A percentile compares a stretch with the other conserved stretches of the same genome.
Evolutionary conservation across 1,139 yeast genomes (phyloP).

Genomic region (Pichia terricola): DNA sequence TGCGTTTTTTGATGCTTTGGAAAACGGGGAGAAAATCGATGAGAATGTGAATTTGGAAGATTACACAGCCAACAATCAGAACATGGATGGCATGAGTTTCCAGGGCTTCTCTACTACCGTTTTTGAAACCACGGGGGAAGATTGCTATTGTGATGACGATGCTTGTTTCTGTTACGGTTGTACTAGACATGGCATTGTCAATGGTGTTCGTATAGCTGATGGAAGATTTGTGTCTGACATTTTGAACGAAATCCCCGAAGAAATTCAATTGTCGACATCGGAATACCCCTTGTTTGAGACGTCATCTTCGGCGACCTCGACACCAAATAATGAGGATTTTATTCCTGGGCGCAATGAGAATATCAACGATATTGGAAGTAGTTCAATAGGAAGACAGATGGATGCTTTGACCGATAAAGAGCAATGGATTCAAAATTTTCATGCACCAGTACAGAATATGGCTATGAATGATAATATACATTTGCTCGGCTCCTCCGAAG

Average conservation of each 20-base stretch:
- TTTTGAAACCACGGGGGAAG: constrained; percentile 4
- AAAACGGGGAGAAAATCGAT: background rate
- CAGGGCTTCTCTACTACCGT: too few relatives aligned
- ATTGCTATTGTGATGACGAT: constrained; percentile 37
- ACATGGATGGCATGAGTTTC: background rate
- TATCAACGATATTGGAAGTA: too few relatives aligned
- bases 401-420: too few relatives aligned
- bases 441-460: too few relatives aligned
- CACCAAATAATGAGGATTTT: background rate
- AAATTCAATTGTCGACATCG: constrained; percentile 7
- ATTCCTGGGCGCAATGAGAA: too few relatives aligned
- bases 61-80: background rate
- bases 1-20: constrained; percentile 5
- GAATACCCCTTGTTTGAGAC: constrained; percentile 11
- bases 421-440: too few relatives aligned
- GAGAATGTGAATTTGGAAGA: background rate
- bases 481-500: too few relatives aligned
- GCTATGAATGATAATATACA: too few relatives aligned
- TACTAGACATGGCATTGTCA: constrained; percentile 44
- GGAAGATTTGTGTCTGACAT: constrained; percentile 16
- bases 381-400: too few relatives aligned
- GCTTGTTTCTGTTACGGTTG: constrained; percentile 45
- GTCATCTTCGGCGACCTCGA: constrained; percentile 6
- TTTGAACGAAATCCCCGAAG: constrained; percentile 5
- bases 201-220: constrained; percentile 41